These are phyloP conservation scores for Didymella pomorum DNA, from an alignment of 2,329 filamentous ascomycete genomes.

Conservation along the genomic window DNA sequence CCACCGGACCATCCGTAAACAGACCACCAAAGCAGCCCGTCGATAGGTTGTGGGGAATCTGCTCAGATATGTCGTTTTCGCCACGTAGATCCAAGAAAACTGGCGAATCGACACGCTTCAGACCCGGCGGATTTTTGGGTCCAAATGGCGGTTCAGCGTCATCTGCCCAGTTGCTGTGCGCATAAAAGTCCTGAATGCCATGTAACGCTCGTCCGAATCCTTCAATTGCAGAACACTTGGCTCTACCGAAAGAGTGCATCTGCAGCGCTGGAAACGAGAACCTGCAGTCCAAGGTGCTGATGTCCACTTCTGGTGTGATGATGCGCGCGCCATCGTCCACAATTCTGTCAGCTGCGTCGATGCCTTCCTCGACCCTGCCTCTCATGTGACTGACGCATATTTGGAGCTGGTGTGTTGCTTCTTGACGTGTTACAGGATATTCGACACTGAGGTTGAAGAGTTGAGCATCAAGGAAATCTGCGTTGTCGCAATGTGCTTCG, in stretches of 20 bases:
- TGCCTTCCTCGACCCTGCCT: constrained; percentile 25
- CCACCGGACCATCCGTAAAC: constrained; percentile 34
- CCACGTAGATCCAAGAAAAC: constrained; percentile 35
- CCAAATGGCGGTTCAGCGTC: constrained; percentile 29
- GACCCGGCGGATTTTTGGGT: constrained; percentile 32
- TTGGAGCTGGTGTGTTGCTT: constrained; percentile 33
- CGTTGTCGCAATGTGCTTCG: constrained; percentile 39
- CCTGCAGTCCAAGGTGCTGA: constrained; percentile 27
- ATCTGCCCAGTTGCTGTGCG: constrained; percentile 35
- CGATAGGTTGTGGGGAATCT: constrained; percentile 32
- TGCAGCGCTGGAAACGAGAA: constrained; percentile 35
- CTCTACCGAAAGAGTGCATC: constrained; percentile 28
- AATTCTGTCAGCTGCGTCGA: constrained; percentile 33
- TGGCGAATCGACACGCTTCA: constrained; percentile 25
- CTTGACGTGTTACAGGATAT: constrained; percentile 32
- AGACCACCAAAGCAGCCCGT: constrained; percentile 38
- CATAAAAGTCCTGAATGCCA: constrained; percentile 33
- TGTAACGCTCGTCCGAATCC: constrained; percentile 32
- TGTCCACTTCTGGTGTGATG: constrained; percentile 29
- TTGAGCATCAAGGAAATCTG: constrained; percentile 34
- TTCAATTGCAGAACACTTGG: constrained; percentile 32
- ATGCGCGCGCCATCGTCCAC: constrained; percentile 30
- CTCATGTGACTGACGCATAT: constrained; percentile 32
- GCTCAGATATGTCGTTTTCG: constrained; percentile 33
- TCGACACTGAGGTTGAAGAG: constrained; percentile 19